These are phyloP conservation scores for Hansenula sp. DNA, from an alignment of 1,139 yeast species.

Conservation along the genomic window DNA sequence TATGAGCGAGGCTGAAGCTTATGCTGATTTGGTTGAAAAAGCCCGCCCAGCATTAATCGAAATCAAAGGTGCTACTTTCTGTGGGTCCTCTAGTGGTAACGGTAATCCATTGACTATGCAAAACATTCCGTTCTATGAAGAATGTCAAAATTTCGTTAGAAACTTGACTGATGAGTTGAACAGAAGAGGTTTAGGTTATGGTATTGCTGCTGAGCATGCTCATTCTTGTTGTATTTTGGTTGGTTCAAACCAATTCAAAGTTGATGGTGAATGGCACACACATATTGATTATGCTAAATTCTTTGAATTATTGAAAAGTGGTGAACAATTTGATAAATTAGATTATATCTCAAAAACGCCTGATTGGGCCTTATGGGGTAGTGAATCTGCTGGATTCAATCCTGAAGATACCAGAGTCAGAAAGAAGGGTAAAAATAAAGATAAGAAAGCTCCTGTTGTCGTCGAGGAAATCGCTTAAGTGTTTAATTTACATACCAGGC, in stretches of 20 bases:
- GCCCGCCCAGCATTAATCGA: constrained; percentile 89
- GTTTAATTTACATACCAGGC: background rate
- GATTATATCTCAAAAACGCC: constrained; percentile 84
- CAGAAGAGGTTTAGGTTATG: constrained; percentile 66
- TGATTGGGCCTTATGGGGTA: constrained; percentile 88
- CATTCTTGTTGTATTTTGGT: constrained; percentile 90
- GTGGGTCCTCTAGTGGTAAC: constrained; percentile 78
- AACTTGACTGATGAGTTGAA: constrained; percentile 55
- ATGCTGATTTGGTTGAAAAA: constrained; percentile 81
- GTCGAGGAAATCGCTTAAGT: constrained; percentile 1
- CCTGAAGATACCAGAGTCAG: constrained; percentile 76
- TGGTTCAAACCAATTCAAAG: constrained; percentile 70
- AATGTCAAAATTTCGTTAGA: constrained; percentile 73
- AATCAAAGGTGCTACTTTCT: constrained; percentile 91
- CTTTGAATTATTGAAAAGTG: constrained; percentile 65
- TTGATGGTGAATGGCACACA: constrained; percentile 78
- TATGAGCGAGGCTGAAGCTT: constrained; percentile 77
- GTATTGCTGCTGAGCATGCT: constrained; percentile 92
- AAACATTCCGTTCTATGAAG: constrained; percentile 91
- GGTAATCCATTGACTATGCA: constrained; percentile 93
- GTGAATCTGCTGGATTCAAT: constrained; percentile 81
- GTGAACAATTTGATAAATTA: constrained; percentile 66
- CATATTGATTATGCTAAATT: constrained; percentile 81
- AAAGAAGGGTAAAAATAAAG: constrained; percentile 42
- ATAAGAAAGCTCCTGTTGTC: background rate